Percentiles rank a stretch among this genome's conserved stretches.
phyloP scores from a whole-genome alignment of 805 yeast genomes.

The Wickerhamiella musiphila region DNA sequence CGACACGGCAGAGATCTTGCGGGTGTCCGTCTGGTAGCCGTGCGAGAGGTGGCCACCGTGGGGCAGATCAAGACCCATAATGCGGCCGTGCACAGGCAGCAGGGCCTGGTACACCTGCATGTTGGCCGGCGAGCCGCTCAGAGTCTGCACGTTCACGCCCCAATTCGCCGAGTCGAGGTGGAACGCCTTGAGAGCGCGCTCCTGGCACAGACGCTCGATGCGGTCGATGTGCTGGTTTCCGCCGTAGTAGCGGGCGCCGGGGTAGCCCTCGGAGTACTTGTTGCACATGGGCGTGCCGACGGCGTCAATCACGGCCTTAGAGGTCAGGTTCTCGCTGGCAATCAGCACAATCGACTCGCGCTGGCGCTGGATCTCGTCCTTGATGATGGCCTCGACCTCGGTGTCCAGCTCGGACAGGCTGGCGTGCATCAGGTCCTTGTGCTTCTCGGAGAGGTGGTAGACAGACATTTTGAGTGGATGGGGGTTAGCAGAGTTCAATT shows the following conservation, averaged over 20 bases:
- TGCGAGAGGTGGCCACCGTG: conserved; percentile 98
- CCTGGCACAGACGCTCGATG: conserved; percentile 79
- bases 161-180: conserved; percentile 58
- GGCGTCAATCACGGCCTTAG: conserved; percentile 84
- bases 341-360: conserved; percentile 80
- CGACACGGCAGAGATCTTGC: conserved; percentile 81
- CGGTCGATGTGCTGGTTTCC: conserved; percentile 91
- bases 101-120: conserved; percentile 81
- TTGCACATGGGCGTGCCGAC: conserved; percentile 94
- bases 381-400: conserved; percentile 64
- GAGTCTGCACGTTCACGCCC: conserved; percentile 96
- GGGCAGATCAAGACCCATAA: conserved; percentile 95
- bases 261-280: conserved; percentile 97
- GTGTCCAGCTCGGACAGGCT: conserved; percentile 36
- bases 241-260: conserved; percentile 95
- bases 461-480: conserved; percentile 17
- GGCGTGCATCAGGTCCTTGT: conserved; percentile 17
- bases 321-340: conserved; percentile 93
- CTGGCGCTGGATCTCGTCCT: conserved; percentile 69
- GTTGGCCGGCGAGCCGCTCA: conserved; percentile 95
- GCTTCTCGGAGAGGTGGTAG: conserved; percentile 20
- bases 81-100: conserved; percentile 74
- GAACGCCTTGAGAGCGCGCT: conserved; percentile 78
- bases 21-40: conserved; percentile 83
- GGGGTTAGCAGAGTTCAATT: no score